Evolutionary conservation across 1,139 yeast species (phyloP).

Genomic region (Lodderomyces metapsilosis): DNA sequence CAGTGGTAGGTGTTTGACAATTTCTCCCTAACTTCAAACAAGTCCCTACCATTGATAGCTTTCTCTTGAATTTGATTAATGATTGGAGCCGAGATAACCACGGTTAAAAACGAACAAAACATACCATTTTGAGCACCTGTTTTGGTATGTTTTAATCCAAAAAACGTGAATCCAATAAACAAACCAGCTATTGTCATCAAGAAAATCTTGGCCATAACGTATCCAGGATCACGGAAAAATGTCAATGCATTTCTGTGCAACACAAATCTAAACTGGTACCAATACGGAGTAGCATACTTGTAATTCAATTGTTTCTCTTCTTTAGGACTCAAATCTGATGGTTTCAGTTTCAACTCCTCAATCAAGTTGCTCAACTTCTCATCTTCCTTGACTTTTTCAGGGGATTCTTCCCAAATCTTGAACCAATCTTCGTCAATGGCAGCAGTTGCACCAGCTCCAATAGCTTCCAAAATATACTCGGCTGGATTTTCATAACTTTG

Average conservation of each 20-base stretch:
- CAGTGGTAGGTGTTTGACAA: slow-evolving; percentile 67
- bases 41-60: slow-evolving; percentile 53
- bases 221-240: slow-evolving; percentile 46
- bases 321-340: slow-evolving; percentile 7
- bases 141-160: slow-evolving; percentile 33
- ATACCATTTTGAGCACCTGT: slow-evolving; percentile 52
- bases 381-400: slow-evolving; percentile 22
- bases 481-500: slow-evolving; percentile 59
- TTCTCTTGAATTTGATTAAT: slow-evolving; percentile 36
- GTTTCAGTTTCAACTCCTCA: slow-evolving; percentile 15
- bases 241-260: slow-evolving; percentile 30
- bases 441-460: slow-evolving; percentile 72
- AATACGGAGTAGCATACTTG: slow-evolving; percentile 37
- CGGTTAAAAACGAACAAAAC: slow-evolving; percentile 51
- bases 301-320: slow-evolving; percentile 14
- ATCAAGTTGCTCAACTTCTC: slow-evolving; percentile 19
- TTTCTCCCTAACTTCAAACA: slow-evolving; percentile 63
- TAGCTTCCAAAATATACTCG: slow-evolving; percentile 61
- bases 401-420: slow-evolving; percentile 45
- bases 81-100: slow-evolving; percentile 51
- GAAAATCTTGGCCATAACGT: slow-evolving; percentile 40
- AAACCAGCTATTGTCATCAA: slow-evolving; percentile 49
- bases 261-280: slow-evolving; percentile 35
- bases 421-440: slow-evolving; percentile 44
- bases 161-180: slow-evolving; percentile 55